Conservation (phyloP, 495 filamentous ascomycete genomes). For the Neurospora sp. region DNA sequence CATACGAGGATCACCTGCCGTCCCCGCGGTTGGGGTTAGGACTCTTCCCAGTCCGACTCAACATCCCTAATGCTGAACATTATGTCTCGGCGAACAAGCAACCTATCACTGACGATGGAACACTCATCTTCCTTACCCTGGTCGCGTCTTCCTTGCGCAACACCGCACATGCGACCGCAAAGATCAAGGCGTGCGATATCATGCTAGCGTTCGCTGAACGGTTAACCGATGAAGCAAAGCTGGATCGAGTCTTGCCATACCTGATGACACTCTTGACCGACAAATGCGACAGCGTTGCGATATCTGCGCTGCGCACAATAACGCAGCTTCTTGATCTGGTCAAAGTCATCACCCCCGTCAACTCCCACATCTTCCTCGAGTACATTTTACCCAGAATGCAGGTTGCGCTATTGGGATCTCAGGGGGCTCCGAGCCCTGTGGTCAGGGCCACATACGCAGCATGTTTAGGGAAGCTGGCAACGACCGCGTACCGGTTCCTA, state of each 20-base stretch:
- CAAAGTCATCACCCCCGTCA: conserved; percentile 79
- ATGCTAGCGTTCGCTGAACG: conserved; percentile 86
- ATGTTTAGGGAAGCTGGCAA: conserved; percentile 83
- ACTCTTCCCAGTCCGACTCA: conserved; percentile 67
- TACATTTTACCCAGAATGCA: conserved; percentile 84
- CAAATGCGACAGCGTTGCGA: conserved; percentile 66
- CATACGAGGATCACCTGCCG: conserved; percentile 19
- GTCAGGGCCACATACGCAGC: conserved; percentile 87
- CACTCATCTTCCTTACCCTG: conserved; percentile 81
- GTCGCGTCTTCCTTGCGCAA: conserved; percentile 82
- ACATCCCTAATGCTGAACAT: conserved; percentile 76
- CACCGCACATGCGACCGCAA: conserved; percentile 75
- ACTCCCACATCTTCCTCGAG: conserved; percentile 89
- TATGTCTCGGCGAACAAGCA: conserved; percentile 36
- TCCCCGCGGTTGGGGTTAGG: conserved; percentile 37
- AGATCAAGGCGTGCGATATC: conserved; percentile 84
- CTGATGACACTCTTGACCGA: conserved; percentile 73
- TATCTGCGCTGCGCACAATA: conserved; percentile 73
- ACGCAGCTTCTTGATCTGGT: conserved; percentile 85
- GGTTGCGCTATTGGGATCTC: conserved; percentile 49
- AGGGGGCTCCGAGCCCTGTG: conserved; percentile 50
- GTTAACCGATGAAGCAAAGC: conserved; percentile 89
- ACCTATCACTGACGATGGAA: conserved; percentile 67
- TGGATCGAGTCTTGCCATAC: conserved; percentile 90
- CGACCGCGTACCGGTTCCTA: conserved; percentile 73